phyloP scores from a whole-genome alignment of 2,329 filamentous ascomycete species.

The Xylaria sp. region DNA sequence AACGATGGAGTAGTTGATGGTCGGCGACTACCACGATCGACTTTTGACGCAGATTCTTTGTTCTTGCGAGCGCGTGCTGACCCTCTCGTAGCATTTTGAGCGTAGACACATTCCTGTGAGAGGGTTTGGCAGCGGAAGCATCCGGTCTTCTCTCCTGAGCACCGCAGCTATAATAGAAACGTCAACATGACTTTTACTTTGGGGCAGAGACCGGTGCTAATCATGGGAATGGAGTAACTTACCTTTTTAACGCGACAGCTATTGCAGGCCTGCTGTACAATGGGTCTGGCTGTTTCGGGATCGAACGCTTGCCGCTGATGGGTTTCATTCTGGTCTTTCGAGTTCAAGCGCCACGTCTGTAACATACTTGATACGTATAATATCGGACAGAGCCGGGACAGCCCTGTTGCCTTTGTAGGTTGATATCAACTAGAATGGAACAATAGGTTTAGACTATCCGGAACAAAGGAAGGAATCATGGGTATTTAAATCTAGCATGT shows the following conservation, averaged over 20 bases:
- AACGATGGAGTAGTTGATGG: constrained; percentile 13
- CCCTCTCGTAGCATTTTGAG: constrained; percentile 14
- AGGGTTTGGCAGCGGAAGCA: constrained; percentile 26
- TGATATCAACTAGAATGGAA: background rate
- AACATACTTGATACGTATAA: constrained; percentile 20
- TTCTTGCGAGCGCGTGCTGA: constrained; percentile 24
- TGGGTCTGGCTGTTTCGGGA: constrained; percentile 26
- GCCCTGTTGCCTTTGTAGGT: background rate
- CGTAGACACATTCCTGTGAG: constrained; percentile 26
- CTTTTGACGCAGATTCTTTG: constrained; percentile 16
- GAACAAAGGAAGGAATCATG: background rate
- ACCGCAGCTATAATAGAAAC: constrained; percentile 18
- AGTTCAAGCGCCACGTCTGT: constrained; percentile 34
- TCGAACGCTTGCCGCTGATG: constrained; percentile 30
- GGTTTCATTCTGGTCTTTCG: constrained; percentile 19
- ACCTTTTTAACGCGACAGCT: constrained; percentile 36
- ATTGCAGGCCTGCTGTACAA: constrained; percentile 32
- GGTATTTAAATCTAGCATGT: constrained; percentile 7
- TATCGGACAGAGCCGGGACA: background rate
- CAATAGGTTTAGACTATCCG: background rate
- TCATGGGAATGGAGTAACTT: background rate
- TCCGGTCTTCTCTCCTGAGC: constrained; percentile 28
- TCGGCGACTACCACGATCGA: background rate
- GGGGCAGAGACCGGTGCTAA: background rate
- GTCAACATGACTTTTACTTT: background rate